Evolutionary conservation across 73 alveolate species (phyloP).

Genomic region (Stentor coeruleus): DNA sequence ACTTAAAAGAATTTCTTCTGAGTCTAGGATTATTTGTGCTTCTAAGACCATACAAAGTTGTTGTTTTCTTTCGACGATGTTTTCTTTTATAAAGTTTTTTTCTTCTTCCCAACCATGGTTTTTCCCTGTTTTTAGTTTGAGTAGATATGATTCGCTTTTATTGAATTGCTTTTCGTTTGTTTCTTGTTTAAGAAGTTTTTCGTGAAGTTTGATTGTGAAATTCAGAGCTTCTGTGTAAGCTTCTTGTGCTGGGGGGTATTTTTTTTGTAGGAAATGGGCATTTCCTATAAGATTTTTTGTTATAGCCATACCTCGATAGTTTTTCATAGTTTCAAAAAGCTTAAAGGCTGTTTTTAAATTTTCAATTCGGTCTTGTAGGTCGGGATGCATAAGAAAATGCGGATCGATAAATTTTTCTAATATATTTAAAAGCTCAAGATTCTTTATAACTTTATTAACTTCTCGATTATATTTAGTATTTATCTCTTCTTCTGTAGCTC

Average conservation of each 20-base stretch:
- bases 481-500: not conserved
- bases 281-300: not conserved
- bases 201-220: not conserved
- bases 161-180: not conserved
- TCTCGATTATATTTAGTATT: not conserved
- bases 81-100: not conserved
- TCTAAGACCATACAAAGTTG: not conserved
- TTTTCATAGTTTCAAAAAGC: not conserved
- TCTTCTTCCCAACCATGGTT: not conserved
- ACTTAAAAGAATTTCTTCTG: too few species aligned
- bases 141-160: not conserved
- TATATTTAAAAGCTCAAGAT: not conserved
- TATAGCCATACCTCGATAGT: not conserved
- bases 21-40: not conserved
- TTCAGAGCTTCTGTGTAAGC: not conserved
- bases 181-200: not conserved
- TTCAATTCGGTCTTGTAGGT: not conserved
- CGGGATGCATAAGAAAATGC: not conserved
- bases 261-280: not conserved
- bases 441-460: not conserved
- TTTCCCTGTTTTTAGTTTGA: not conserved
- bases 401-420: slow-evolving; percentile 12
- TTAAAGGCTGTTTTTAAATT: not conserved
- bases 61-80: not conserved
- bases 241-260: not conserved